Evolutionary conservation across 1,139 yeast genomes (phyloP), one percentile per base, ranked within the genome.

Genomic region (Suhomyces terraborum): DNA sequence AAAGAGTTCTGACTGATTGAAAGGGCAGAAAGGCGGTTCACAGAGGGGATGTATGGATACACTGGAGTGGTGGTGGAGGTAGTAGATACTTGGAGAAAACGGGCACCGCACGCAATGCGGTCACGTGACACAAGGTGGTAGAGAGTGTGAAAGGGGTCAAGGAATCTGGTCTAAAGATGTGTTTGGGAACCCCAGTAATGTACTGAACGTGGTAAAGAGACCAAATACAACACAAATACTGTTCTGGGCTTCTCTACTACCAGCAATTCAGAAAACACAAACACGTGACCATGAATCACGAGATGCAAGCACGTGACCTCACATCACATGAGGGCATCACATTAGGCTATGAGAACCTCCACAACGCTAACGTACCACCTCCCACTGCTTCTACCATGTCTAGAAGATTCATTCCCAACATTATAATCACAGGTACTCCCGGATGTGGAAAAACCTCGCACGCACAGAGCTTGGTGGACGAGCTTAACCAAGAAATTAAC

Each of bases 361-460:
- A n/a, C n/a, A n/a, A n/a, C n/a, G n/a, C n/a, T n/a, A n/a, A n/a
- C 29, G 30, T 16, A 20, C 36, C 30, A 22, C 25, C 9, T 8
- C 10, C 14, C 4, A 23, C 9, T 13, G 18, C 18, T n/a, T 8
- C 26, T 24, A 40, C 8, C 36, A 64, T 64, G 67, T 54, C 62
- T 13, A 55, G 62, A 45, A 71, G 88, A 61, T 59, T 55, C 31
- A 59, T 68, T 28, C 96, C 96, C 9, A 94, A 94, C 61, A 82
- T 93, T 33, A 79, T 94, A 29, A 77, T 93, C 38, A 93, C 98
- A 6, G 98, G 98, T 3, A 94, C 98, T 1, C 98, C 98, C 10
- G 98, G 98, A 0, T 88, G 97, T 54, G 99, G 99, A 10, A 93
- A 93, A 58, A 79, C 97, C 1, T 82, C 93, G 14, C 97, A 91